Evolutionary conservation across 2,329 filamentous ascomycete species (phyloP), one percentile per base, ranked within the genome.

Genomic region (Ceratocystis smalleyi): DNA sequence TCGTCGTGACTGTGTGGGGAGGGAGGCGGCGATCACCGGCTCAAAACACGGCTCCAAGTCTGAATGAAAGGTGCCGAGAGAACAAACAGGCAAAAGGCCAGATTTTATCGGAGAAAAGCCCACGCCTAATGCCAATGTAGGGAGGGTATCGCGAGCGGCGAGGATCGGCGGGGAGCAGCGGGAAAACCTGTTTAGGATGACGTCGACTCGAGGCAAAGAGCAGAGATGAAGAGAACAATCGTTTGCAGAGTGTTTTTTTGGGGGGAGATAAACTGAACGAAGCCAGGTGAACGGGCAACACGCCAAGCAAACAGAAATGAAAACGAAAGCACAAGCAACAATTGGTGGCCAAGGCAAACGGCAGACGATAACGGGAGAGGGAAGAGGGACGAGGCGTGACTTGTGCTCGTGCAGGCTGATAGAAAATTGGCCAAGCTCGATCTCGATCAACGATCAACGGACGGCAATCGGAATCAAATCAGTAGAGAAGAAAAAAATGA

Each of bases 361-460:
- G 51, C 51, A 17, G 35, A 59, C 32, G 47, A 10, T 30, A 55
- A 27, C 51, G 27, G 35, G 40, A 30, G 47, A 8, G 43, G 35
- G 43, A 19, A 30, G 24, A 5, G 15, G 59, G 40, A 35, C 59
- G 7, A 47, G 27, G 17, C 54, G 54, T 35, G 54, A 6, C 30
- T 57, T 57, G 35, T 35, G 27, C 54, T 57, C 35, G 35, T 57
- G 54, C 54, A n/a, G 24, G n/a, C 12, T 27, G 15, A 19, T 57
- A 35, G 35, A 49, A 4, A 47, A 51, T 10, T 49, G 43, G 60
- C 60, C 60, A 62, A 49, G 59, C 27, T 62, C 60, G 60, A 57
- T 57, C 54, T 57, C 54, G 54, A 57, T 57, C 54, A 57, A 57
- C 54, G 54, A 57, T 57, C 54, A 62, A 62, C 60, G 60, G 60